These are phyloP conservation scores for Knoxia roxburghii DNA, from an alignment of 257 asterid species.

Conservation along the genomic window DNA sequence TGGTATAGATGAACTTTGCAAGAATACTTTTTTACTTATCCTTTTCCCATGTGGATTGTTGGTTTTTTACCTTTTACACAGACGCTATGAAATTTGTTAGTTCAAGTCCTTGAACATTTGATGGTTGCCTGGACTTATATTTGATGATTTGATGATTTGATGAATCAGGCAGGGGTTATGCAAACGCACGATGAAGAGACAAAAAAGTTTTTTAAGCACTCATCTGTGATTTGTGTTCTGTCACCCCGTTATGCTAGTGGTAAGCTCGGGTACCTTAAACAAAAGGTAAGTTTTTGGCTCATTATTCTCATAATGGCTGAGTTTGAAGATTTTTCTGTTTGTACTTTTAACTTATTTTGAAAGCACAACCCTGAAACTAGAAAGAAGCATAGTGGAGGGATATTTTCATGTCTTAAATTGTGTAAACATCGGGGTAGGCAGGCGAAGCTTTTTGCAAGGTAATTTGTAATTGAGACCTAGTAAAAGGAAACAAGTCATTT, in stretches of 20 bases:
- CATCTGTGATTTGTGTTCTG: conserved; percentile 80
- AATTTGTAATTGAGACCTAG: background rate
- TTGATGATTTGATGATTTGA: conserved; percentile 22
- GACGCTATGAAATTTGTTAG: background rate
- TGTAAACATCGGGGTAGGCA: background rate
- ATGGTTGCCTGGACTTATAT: background rate
- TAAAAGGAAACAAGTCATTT: no score
- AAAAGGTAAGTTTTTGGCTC: conserved; percentile 46
- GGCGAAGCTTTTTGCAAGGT: background rate
- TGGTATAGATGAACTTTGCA: conserved; percentile 3
- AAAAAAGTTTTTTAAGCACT: conserved; percentile 70
- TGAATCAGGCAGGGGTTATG: conserved; percentile 76
- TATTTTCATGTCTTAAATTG: background rate
- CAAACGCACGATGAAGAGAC: conserved; percentile 90
- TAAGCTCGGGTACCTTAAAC: conserved; percentile 75
- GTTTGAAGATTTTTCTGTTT: background rate
- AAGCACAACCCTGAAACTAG: background rate
- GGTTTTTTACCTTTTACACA: background rate
- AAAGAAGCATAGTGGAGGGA: background rate
- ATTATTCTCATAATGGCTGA: background rate
- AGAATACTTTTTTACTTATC: background rate
- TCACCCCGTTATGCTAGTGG: conserved; percentile 87
- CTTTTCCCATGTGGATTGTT: background rate
- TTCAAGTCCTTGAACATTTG: conserved; percentile 3
- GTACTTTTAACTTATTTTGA: background rate